Conservation (phyloP, 2,329 filamentous ascomycete genomes). For the Pseudofabraea citricarpa region DNA sequence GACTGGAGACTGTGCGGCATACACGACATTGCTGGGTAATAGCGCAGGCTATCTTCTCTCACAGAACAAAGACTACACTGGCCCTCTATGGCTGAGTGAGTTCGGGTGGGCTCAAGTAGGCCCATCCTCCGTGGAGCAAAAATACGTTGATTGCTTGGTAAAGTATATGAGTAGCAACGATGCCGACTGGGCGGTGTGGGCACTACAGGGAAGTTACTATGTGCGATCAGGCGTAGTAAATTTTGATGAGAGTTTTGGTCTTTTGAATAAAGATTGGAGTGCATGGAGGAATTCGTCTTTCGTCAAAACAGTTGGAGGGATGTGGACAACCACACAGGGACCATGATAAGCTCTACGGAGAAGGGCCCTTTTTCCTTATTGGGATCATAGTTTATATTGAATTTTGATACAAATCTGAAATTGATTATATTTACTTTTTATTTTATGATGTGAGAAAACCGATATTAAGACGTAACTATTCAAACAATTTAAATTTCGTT, state of each 20-base stretch:
- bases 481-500: too few relatives aligned
- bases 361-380: too few relatives aligned
- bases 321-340: too few relatives aligned
- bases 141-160: slow-evolving; percentile 47
- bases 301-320: slow-evolving; percentile 27
- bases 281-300: slow-evolving; percentile 34
- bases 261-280: slow-evolving; percentile 39
- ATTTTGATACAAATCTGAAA: too few relatives aligned
- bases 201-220: slow-evolving; percentile 54
- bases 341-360: too few relatives aligned
- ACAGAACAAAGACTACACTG: slow-evolving; percentile 42
- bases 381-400: too few relatives aligned
- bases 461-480: too few relatives aligned
- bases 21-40: slow-evolving; percentile 39
- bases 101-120: slow-evolving; percentile 36
- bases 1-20: slow-evolving; percentile 41
- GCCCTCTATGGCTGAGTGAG: slow-evolving; percentile 53
- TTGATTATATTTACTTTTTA: too few relatives aligned
- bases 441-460: too few relatives aligned
- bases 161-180: slow-evolving; percentile 50
- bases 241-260: slow-evolving; percentile 48
- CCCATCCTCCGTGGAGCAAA: slow-evolving; percentile 36
- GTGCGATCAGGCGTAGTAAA: slow-evolving; percentile 44
- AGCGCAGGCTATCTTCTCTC: slow-evolving; percentile 48
- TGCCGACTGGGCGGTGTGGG: slow-evolving; percentile 56